Percentiles rank a stretch among this genome's conserved stretches.
phyloP scores from a whole-genome alignment of 129 eudicot species.

The Lactuca saligna region DNA sequence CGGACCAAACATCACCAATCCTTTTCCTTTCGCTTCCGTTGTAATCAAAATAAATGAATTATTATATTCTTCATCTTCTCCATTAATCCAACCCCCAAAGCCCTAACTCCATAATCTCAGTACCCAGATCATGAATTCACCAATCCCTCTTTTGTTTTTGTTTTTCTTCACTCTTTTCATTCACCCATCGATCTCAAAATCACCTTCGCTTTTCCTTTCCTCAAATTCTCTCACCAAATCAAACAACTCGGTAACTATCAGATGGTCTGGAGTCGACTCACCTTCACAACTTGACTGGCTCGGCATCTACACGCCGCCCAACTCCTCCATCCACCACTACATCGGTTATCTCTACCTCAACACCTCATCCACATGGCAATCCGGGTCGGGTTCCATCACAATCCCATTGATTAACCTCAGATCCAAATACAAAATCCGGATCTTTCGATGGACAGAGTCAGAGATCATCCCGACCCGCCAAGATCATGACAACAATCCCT shows the following conservation, averaged over 20 bases:
- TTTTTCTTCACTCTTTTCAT: conserved; percentile 22
- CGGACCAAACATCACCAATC: conserved; percentile 10
- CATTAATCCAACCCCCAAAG: conserved; percentile 12
- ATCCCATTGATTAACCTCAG: conserved; percentile 68
- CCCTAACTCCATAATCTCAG: background rate
- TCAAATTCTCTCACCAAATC: conserved; percentile 48
- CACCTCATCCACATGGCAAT: conserved; percentile 58
- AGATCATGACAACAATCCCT: conserved; percentile 80
- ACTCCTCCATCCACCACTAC: conserved; percentile 54
- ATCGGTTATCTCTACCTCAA: conserved; percentile 87
- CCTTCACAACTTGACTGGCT: conserved; percentile 86
- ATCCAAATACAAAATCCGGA: conserved; percentile 71
- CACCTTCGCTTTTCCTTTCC: conserved; percentile 44
- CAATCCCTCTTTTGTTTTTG: conserved; percentile 12
- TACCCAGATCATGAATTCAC: conserved; percentile 22
- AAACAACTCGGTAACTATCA: conserved; percentile 54
- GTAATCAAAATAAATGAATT: conserved; percentile 7
- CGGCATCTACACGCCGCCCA: conserved; percentile 84
- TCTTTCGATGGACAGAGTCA: conserved; percentile 70
- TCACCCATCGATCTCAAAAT: conserved; percentile 25
- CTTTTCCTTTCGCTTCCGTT: conserved; percentile 8
- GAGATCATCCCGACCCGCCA: conserved; percentile 58
- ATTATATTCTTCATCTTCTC: conserved; percentile 21
- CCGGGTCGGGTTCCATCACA: conserved; percentile 79
- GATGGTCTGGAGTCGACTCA: conserved; percentile 65